phyloP scores from a whole-genome alignment of 2,329 filamentous ascomycete genomes.

The Neocucurbitaria cava region DNA sequence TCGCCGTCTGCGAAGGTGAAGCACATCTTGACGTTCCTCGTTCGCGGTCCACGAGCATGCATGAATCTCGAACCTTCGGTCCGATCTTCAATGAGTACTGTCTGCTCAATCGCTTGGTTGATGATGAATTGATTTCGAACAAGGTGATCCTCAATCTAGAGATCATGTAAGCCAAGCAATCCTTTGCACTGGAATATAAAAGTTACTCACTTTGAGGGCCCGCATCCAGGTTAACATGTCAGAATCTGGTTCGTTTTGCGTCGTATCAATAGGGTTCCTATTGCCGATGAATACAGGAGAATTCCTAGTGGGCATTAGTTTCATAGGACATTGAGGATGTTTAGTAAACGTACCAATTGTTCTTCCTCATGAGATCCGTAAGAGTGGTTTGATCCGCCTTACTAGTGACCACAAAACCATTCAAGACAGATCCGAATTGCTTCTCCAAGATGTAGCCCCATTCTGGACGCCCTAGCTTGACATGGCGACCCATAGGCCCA shows the following conservation, averaged over 20 bases:
- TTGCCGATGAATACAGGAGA: conserved; percentile 71
- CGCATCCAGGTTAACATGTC: conserved; percentile 79
- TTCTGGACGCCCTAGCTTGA: conserved; percentile 77
- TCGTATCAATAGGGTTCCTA: conserved; percentile 62
- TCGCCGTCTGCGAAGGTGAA: conserved; percentile 69
- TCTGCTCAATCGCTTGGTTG: conserved; percentile 81
- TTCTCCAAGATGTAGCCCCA: conserved; percentile 87
- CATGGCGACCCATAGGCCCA: conserved; percentile 80
- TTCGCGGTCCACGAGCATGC: conserved; percentile 59
- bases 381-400: conserved; percentile 78
- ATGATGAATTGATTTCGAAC: conserved; percentile 86
- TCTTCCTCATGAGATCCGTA: conserved; percentile 67
- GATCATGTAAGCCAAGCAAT: conserved; percentile 21
- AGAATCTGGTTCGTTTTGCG: conserved; percentile 74
- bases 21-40: conserved; percentile 75
- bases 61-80: conserved; percentile 73
- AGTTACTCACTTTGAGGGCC: conserved; percentile 66
- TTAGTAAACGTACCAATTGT: conserved; percentile 54
- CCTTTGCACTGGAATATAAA: not conserved
- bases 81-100: conserved; percentile 75
- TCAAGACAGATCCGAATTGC: conserved; percentile 72
- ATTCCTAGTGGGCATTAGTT: conserved; percentile 38
- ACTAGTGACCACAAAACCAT: conserved; percentile 80
- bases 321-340: conserved; percentile 1
- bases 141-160: conserved; percentile 75